Evolutionary conservation across 768 basidiomycete genomes (phyloP), one percentile per base, ranked within the genome.

Genomic region (Sarcodon sp.): DNA sequence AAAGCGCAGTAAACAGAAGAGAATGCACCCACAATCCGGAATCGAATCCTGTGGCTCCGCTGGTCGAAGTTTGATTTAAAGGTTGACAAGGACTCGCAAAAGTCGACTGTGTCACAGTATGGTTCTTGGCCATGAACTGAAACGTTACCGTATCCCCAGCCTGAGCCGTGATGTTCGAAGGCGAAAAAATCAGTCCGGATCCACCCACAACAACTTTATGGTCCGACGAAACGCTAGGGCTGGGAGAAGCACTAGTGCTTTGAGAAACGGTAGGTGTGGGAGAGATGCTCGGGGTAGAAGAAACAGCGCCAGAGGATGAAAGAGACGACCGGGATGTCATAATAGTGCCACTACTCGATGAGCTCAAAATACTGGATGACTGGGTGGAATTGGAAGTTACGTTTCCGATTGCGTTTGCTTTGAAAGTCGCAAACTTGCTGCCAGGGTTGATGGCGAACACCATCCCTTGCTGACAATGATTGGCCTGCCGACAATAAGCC

Each of bases 371-470:
- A n/a, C 45, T 8, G 6, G 46, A 12, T 13, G 50, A 33, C 36
- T 56, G 36, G 1, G 62, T 27, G 32, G 50, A 43, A 32, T 57
- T 47, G 2, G 52, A 38, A 13, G 62, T 53, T 5, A 45, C 32
- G 33, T 49, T 55, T 11, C 61, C 72, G 43, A 64, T 68, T 9
- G 78, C 79, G 15, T 70, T 70, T 15, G 71, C 66, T 56, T 75
- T 66, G 70, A 81, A 82, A 3, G 71, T 69, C 4, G 65, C 59
- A 50, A 80, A 71, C 18, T 75, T 64, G 61, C 66, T 60, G 12
- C 71, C 76, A 3, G 79, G 73, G 57, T 83, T 83, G 54, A 81
- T 63, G 21, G 78, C 75, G 58, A 80, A 79, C 32, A 82, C 80
- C 80, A 81, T 83, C 12, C 79, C 78, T 44, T 65, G 59, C 37